Conservation (phyloP, 2,329 filamentous ascomycete genomes). For the Fusarium concolor region DNA sequence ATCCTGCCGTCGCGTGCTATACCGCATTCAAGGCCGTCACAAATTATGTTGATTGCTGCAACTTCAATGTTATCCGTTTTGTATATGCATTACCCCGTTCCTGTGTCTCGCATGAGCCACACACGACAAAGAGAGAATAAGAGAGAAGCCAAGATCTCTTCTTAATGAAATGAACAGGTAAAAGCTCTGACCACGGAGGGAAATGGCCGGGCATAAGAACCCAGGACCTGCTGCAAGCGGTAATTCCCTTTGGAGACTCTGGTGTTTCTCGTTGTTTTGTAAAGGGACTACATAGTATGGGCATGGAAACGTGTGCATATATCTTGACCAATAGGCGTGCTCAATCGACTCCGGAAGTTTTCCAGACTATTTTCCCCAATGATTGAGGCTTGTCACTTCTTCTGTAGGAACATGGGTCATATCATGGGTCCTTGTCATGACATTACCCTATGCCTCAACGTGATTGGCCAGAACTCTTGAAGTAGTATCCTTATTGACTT, state of each 20-base stretch:
- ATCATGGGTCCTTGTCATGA: constrained; percentile 20
- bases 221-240: constrained; percentile 13
- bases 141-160: constrained; percentile 1
- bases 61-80: constrained; percentile 32
- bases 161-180: constrained; percentile 1
- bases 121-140: constrained; percentile 10
- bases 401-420: constrained; percentile 26
- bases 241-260: constrained; percentile 1
- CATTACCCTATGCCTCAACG: background rate
- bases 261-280: constrained; percentile 17
- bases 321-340: constrained; percentile 14
- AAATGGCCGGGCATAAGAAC: background rate
- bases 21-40: constrained; percentile 27
- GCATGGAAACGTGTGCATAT: constrained; percentile 14
- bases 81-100: constrained; percentile 9
- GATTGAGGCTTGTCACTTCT: constrained; percentile 26
- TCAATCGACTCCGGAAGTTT: constrained; percentile 21
- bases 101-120: constrained; percentile 41
- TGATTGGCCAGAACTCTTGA: constrained; percentile 11
- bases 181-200: constrained; percentile 7
- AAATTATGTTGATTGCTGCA: constrained; percentile 22
- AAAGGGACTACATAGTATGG: constrained; percentile 2
- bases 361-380: constrained; percentile 21
- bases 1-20: constrained; percentile 14
- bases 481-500: constrained; percentile 14